Evolutionary conservation across 176 grass and related monocot species (phyloP).

Genomic region (Musa itinerans): DNA sequence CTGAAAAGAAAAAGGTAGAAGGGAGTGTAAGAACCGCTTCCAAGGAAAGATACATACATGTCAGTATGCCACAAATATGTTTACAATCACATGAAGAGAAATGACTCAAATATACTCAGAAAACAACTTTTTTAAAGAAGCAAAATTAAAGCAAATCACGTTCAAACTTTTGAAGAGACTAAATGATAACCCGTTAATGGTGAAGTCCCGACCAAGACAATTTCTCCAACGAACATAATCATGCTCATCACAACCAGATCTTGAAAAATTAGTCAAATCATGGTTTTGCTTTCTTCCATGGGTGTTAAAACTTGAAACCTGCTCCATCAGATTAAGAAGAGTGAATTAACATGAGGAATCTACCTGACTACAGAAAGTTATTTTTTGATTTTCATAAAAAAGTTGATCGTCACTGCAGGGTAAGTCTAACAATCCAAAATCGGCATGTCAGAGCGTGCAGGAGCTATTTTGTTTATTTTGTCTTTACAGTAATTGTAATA

Average conservation of each 20-base stretch:
- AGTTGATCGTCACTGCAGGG: no score
- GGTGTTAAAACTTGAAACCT: conserved; percentile 96
- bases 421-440: no score
- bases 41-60: background rate
- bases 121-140: background rate
- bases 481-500: no score
- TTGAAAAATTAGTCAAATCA: conserved; percentile 27
- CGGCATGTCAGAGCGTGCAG: no score
- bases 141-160: background rate
- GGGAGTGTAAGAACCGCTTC: background rate
- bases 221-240: conserved; percentile 90
- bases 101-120: background rate
- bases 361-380: background rate
- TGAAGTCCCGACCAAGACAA: conserved; percentile 77
- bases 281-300: conserved; percentile 34
- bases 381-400: background rate
- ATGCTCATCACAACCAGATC: conserved; percentile 51
- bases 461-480: no score
- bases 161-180: background rate
- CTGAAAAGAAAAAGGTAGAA: conserved; percentile 33
- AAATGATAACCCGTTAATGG: conserved; percentile 64
- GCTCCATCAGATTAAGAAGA: background rate
- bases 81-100: background rate
- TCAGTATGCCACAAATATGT: no score
- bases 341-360: conserved; percentile 12